A percentile compares a stretch with the other conserved stretches of the same genome.
Conservation (phyloP, 176 grass and related monocot genomes). For the Ampelocalamus luodianensis region DNA sequence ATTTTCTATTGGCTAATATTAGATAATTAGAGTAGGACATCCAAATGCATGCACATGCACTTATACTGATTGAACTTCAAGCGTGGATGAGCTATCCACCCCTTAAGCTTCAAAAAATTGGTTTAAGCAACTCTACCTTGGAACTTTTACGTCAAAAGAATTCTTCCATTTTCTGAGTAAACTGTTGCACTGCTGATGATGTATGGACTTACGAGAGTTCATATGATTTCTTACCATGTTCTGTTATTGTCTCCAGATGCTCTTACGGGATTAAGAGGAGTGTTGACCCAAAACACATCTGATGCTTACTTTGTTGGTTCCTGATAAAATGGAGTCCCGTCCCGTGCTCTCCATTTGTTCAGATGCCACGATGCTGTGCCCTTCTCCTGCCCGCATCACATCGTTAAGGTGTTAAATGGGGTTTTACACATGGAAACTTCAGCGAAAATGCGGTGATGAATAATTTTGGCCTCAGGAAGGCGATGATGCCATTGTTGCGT, state of each 20-base stretch:
- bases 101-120: neutral
- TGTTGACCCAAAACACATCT: neutral
- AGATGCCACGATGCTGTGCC: neutral
- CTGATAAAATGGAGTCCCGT: neutral
- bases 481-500: neutral
- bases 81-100: neutral
- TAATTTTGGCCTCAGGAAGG: conserved; percentile 8
- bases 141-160: neutral
- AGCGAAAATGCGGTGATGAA: neutral
- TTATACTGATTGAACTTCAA: neutral
- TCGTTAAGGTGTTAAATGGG: neutral
- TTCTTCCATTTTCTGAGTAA: neutral
- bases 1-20: neutral
- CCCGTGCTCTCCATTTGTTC: neutral
- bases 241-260: conserved; percentile 40
- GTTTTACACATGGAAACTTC: neutral
- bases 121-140: conserved; percentile 23
- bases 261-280: neutral
- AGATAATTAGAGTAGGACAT: neutral
- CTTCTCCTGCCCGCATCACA: neutral
- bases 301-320: conserved; percentile 7
- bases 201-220: neutral
- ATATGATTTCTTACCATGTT: conserved; percentile 5
- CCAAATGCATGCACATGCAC: neutral
- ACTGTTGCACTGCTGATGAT: conserved; percentile 8